Base-by-base conservation (phyloP, 2,329 filamentous ascomycete species). In the Calonectria naviculata region DNA sequence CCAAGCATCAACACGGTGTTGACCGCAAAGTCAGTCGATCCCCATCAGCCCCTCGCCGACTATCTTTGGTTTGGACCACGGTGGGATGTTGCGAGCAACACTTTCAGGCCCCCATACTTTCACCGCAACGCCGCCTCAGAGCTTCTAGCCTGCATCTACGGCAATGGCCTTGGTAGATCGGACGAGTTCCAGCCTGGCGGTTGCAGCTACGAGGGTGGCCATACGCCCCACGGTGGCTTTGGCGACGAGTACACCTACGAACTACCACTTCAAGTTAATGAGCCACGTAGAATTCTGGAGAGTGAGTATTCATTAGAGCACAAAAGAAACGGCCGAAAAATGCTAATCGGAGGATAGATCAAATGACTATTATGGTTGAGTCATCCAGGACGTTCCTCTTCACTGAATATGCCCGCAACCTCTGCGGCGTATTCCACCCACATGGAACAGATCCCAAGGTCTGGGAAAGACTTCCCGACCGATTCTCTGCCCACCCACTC, bases 21-120 rank as follows among this genome's bases (percentile, higher is more conserved):
- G 6, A 92, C 91, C 1, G 89, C 89, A 6, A 88, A 84, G 71
- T 89, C 89, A 17, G 84, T 82, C 17, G 84, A 86, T 64, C 84
- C 87, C 0, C 87, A 87, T 8, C 88, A 88, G 0, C 86, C 89
- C 2, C 82, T 90, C 5, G 88, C 88, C 1, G 92, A 93, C 81
- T 93, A 93, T 74, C 87, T 93, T 68, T 89, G 91, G 81, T 93
- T 93, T 81, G 89, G 90, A 0, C 90, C 91, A 0, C 86, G 90
- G 31, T 93, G 91, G 91, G 85, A 91, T 24, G 89, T 92, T 1
- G 87, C 88, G 0, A 86, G 88, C 56, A 86, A 87, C 67, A 92
- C 91, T 0, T 92, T 91, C 83, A 87, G 91, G 0, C 89, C 89
- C 3, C 91, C 91, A 0, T 93, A 90, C 83, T 93, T 92, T 80